Evolutionary conservation across 805 yeast species (phyloP).

Genomic region (Candida manassasensis): DNA sequence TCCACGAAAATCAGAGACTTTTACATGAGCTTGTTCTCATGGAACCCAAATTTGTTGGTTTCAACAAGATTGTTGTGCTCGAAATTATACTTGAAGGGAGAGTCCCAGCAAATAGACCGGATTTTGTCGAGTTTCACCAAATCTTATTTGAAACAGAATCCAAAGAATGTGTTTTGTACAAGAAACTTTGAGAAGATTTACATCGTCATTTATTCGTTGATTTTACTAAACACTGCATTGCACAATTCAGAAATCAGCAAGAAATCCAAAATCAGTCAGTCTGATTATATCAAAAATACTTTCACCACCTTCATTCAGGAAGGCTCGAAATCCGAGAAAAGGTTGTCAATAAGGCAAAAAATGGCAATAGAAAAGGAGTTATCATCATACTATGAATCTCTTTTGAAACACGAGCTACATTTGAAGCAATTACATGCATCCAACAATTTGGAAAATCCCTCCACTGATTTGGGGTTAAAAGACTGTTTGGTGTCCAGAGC

Average conservation of each 20-base stretch:
- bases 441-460: neutral
- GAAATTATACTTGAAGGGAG: slow-evolving; percentile 71
- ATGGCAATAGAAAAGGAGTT: slow-evolving; percentile 44
- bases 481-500: neutral
- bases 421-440: slow-evolving; percentile 21
- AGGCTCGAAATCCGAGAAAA: slow-evolving; percentile 22
- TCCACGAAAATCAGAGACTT: slow-evolving; percentile 34
- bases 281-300: slow-evolving; percentile 39
- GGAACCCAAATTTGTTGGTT: slow-evolving; percentile 48
- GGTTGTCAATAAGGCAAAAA: slow-evolving; percentile 33
- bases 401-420: slow-evolving; percentile 35
- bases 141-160: slow-evolving; percentile 54
- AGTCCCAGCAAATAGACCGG: slow-evolving; percentile 76
- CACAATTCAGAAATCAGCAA: slow-evolving; percentile 48
- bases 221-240: slow-evolving; percentile 72
- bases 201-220: slow-evolving; percentile 64
- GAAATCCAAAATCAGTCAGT: slow-evolving; percentile 35
- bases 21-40: slow-evolving; percentile 44
- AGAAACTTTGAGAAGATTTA: slow-evolving; percentile 53
- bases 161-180: slow-evolving; percentile 45
- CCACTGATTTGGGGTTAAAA: neutral
- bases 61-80: slow-evolving; percentile 60
- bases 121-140: slow-evolving; percentile 63
- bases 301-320: slow-evolving; percentile 38
- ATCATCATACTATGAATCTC: slow-evolving; percentile 40